Evolutionary conservation across 2,329 filamentous ascomycete species (phyloP).

Genomic region (Spiromastix sp.): DNA sequence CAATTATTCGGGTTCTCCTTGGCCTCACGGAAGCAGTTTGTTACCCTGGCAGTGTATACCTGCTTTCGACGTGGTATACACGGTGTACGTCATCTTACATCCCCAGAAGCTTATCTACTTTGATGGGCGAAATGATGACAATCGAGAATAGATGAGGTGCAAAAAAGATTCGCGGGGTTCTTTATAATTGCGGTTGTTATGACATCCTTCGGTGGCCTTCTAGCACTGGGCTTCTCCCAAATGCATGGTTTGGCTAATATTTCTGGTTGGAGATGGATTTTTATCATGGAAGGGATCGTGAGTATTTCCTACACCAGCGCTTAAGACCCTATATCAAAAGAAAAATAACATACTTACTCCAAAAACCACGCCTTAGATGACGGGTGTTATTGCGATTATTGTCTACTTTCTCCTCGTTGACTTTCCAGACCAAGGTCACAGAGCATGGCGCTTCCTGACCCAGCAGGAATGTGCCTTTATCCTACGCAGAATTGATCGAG

Average conservation of each 20-base stretch:
- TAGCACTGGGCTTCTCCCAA: constrained; percentile 33
- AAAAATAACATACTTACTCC: constrained; percentile 1
- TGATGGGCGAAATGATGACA: too few relatives aligned
- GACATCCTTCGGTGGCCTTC: constrained; percentile 38
- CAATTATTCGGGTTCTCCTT: constrained; percentile 35
- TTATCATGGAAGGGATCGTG: constrained; percentile 40
- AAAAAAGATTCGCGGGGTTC: constrained; percentile 35
- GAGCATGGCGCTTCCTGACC: constrained; percentile 23
- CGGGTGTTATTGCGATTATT: constrained; percentile 15
- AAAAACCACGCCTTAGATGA: too few relatives aligned
- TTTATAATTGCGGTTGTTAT: constrained; percentile 41
- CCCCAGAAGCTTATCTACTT: background rate
- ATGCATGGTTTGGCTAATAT: constrained; percentile 34
- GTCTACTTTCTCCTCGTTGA: constrained; percentile 26
- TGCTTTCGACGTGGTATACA: constrained; percentile 66
- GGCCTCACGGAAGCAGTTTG: constrained; percentile 57
- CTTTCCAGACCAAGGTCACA: constrained; percentile 22
- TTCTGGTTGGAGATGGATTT: constrained; percentile 44
- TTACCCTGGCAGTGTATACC: constrained; percentile 60
- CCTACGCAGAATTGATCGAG: constrained; percentile 41
- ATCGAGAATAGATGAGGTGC: too few relatives aligned
- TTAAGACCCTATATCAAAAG: background rate
- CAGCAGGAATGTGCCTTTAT: constrained; percentile 37
- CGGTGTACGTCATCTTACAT: constrained; percentile 10
- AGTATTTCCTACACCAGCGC: constrained; percentile 2